These are phyloP conservation scores for Fragaria iinumae DNA, from an alignment of 306 rosid species.

Conservation along the genomic window DNA sequence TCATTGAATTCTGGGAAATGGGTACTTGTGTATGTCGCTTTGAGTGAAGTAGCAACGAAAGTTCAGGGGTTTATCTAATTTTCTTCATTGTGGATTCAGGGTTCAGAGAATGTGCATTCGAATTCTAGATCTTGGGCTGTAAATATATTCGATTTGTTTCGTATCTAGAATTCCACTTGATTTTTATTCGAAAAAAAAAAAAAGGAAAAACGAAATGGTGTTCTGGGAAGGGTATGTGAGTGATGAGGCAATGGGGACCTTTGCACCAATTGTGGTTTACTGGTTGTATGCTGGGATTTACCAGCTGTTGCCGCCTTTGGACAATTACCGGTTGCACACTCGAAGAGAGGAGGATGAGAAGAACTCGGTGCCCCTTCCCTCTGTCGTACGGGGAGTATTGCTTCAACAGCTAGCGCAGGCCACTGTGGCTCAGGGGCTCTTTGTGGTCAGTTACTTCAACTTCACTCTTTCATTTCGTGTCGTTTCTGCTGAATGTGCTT, in stretches of 20 bases:
- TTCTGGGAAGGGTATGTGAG: constrained; percentile 81
- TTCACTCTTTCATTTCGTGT: not conserved
- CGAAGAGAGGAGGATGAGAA: constrained; percentile 58
- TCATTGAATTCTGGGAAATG: not conserved
- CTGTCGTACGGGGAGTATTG: constrained; percentile 76
- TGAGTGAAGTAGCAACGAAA: not conserved
- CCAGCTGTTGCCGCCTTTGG: constrained; percentile 65
- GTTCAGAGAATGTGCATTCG: constrained; percentile 30
- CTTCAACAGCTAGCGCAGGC: constrained; percentile 90
- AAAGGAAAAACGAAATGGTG: constrained; percentile 39
- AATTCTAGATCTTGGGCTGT: constrained; percentile 42
- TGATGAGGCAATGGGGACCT: constrained; percentile 83
- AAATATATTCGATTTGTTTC: constrained; percentile 31
- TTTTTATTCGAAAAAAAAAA: not conserved
- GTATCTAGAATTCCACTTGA: not conserved
- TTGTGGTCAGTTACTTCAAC: constrained; percentile 48
- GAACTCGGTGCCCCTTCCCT: constrained; percentile 61
- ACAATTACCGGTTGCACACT: constrained; percentile 67
- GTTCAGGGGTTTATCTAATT: not conserved
- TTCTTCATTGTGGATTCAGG: constrained; percentile 35
- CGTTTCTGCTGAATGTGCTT: not conserved
- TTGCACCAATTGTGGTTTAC: constrained; percentile 83
- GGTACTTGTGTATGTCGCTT: constrained; percentile 9
- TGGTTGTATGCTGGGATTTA: constrained; percentile 86
- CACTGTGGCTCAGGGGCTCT: constrained; percentile 60